These are phyloP conservation scores for Oryza meyeriana DNA, from an alignment of 176 grass and related monocot genomes.

Conservation along the genomic window DNA sequence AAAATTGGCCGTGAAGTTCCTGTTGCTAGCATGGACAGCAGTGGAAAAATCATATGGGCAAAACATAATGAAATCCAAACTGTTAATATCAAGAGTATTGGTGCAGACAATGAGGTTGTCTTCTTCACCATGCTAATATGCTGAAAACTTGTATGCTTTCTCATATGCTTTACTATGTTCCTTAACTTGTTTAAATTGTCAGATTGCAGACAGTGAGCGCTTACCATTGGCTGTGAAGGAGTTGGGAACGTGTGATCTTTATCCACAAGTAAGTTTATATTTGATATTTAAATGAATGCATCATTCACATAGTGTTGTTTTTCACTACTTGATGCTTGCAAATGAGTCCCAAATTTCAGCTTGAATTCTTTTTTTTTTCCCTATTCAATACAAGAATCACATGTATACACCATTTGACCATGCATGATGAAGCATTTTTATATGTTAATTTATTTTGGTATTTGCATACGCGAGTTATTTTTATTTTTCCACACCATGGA, in stretches of 20 bases:
- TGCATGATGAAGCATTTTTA: neutral
- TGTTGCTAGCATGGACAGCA: conserved; percentile 96
- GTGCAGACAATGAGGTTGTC: conserved; percentile 87
- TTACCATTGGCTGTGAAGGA: conserved; percentile 91
- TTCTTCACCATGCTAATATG: conserved; percentile 24
- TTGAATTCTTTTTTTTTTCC: neutral
- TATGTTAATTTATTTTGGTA: neutral
- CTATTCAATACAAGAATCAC: neutral
- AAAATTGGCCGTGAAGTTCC: conserved; percentile 99
- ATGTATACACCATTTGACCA: conserved; percentile 1
- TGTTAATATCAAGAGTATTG: conserved; percentile 92
- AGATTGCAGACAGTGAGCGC: conserved; percentile 92
- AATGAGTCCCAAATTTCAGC: neutral
- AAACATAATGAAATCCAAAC: conserved; percentile 99
- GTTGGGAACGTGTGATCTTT: conserved; percentile 98
- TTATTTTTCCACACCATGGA: neutral
- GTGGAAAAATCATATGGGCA: conserved; percentile 99
- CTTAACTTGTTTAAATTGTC: conserved; percentile 22
- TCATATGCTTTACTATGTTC: conserved; percentile 3
- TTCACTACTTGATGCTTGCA: neutral
- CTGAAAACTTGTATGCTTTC: conserved; percentile 11
- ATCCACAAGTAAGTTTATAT: conserved; percentile 84
- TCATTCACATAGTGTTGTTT: conserved; percentile 11
- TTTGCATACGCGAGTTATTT: neutral
- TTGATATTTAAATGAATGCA: neutral